Conservation (phyloP, 2,329 filamentous ascomycete genomes). For the Clonostachys rosea region DNA sequence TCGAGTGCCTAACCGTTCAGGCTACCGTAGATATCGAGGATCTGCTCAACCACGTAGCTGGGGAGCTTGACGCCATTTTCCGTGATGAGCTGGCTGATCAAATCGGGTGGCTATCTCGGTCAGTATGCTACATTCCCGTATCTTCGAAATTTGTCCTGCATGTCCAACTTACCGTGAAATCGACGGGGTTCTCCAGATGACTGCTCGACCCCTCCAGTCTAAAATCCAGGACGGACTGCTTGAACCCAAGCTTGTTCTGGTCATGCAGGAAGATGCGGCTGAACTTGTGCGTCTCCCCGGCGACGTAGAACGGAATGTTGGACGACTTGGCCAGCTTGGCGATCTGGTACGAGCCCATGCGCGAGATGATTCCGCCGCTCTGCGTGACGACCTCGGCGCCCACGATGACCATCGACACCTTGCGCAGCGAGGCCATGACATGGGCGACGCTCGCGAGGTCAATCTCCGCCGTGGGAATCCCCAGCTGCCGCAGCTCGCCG, state of each 20-base stretch:
- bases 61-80: conserved; percentile 70
- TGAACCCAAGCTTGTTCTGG: conserved; percentile 75
- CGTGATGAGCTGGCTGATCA: conserved; percentile 71
- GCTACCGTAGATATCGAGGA: conserved; percentile 58
- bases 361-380: conserved; percentile 87
- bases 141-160: not conserved
- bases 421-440: conserved; percentile 49
- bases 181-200: conserved; percentile 53
- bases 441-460: conserved; percentile 68
- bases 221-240: conserved; percentile 75
- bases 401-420: conserved; percentile 63
- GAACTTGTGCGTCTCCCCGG: conserved; percentile 95
- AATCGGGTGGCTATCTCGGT: conserved; percentile 49
- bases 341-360: conserved; percentile 83
- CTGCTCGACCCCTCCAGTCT: conserved; percentile 43
- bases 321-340: conserved; percentile 68
- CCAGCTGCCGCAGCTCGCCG: conserved; percentile 62
- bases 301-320: conserved; percentile 81
- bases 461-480: conserved; percentile 70
- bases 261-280: conserved; percentile 74
- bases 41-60: conserved; percentile 64
- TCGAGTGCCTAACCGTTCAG: conserved; percentile 22
- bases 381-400: conserved; percentile 85
- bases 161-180: conserved; percentile 59
- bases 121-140: not conserved